Evolutionary conservation across 2,329 filamentous ascomycete genomes (phyloP), one percentile per base, ranked within the genome.

Genomic region (Alternaria novae-zelandiae): DNA sequence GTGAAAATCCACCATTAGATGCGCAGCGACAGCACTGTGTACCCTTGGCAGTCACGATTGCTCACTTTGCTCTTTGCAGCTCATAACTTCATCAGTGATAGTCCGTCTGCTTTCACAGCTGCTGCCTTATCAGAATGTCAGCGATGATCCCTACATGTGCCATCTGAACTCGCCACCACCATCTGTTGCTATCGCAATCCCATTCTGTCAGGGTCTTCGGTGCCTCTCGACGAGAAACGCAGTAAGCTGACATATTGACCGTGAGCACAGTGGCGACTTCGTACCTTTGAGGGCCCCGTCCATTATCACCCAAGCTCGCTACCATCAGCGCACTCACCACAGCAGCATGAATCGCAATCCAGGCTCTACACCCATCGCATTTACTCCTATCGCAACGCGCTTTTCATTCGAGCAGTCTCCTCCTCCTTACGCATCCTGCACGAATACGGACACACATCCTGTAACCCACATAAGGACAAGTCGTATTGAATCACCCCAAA

Each of bases 311-410:
- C 36, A 17, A 41, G 36, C 36, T 17, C 36, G 6, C 36, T 41
- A 2, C n/a, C n/a, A 17, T 0, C 36, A 41, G 36, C 36, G n/a
- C n/a, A 41, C 0, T 41, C 36, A 6, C 36, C 36, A 41, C n/a
- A 11, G 9, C 15, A 0, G 0, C 15, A 3, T 0, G 9, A 41
- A 41, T 17, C 36, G 36, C 36, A 41, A 6, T 4, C 4, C 0
- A 0, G 32, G 9, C 15, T 41, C 32, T 41, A 17, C 8, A 10
- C 4, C 2, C 32, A 41, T 41, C n/a, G 36, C 1, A 3, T 17
- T 17, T 3, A 10, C 9, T 0, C 36, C n/a, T 11, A 41, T 9
- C n/a, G 9, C 9, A 41, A 41, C 15, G 36, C 8, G 15, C 1
- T 1, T 15, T 41, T 41, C 15, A 0, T 17, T 41, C 36, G 4